Conservation (phyloP, 805 yeast genomes). For the Saccharomycopsis capsularis region DNA sequence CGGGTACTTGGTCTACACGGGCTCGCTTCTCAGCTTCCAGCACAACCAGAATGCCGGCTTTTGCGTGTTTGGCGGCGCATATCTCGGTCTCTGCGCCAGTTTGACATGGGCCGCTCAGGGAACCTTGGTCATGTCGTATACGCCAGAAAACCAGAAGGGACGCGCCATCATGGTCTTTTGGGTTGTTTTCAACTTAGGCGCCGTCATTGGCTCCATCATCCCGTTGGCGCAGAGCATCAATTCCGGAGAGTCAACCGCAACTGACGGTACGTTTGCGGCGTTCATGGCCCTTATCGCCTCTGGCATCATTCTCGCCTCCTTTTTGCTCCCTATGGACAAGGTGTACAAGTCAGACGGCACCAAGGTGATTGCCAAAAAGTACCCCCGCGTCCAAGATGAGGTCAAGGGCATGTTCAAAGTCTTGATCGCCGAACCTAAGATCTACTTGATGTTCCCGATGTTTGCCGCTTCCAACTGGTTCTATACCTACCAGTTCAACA, state of each 20-base stretch:
- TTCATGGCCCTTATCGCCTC: conserved; percentile 44
- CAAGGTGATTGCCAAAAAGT: conserved; percentile 37
- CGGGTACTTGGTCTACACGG: conserved; percentile 49
- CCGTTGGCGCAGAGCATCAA: conserved; percentile 50
- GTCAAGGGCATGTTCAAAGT: conserved; percentile 34
- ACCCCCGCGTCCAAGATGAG: conserved; percentile 41
- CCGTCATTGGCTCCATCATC: conserved; percentile 51
- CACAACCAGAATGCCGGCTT: conserved; percentile 43
- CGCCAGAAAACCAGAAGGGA: conserved; percentile 48
- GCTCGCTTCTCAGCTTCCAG: conserved; percentile 42
- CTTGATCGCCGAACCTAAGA: conserved; percentile 37
- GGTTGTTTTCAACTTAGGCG: conserved; percentile 57
- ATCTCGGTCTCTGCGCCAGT: conserved; percentile 49
- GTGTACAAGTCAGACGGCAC: conserved; percentile 47
- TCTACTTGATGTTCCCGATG: conserved; percentile 50
- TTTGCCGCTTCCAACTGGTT: conserved; percentile 61
- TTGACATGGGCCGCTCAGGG: conserved; percentile 56
- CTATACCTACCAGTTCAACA: conserved; percentile 58
- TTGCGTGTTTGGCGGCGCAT: conserved; percentile 50
- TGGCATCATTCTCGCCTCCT: conserved; percentile 40
- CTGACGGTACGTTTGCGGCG: conserved; percentile 47
- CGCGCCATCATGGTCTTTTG: conserved; percentile 48
- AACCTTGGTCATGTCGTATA: conserved; percentile 49
- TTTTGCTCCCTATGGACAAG: conserved; percentile 42
- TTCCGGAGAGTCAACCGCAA: conserved; percentile 31